Conservation (phyloP, 805 yeast species). For the Candida coleopterorum region DNA sequence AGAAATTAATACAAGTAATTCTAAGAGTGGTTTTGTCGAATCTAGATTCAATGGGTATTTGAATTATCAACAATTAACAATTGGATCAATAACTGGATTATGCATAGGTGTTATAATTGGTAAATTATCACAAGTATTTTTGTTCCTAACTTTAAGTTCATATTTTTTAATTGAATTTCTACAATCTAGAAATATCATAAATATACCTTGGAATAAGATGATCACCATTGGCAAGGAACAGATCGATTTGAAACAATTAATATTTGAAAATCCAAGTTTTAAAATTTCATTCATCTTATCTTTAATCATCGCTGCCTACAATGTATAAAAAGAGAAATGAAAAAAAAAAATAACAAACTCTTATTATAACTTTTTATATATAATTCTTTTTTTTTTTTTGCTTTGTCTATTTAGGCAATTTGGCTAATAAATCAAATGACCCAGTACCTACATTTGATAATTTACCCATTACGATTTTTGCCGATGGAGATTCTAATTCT, state of each 20-base stretch:
- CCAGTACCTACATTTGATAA: slow-evolving; percentile 94
- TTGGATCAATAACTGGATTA: slow-evolving; percentile 61
- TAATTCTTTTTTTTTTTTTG: too few relatives aligned
- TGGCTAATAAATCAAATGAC: slow-evolving; percentile 73
- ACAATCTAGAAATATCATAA: slow-evolving; percentile 48
- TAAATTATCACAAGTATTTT: slow-evolving; percentile 51
- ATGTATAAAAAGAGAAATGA: slow-evolving; percentile 22
- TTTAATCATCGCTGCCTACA: slow-evolving; percentile 58
- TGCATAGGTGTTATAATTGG: slow-evolving; percentile 58
- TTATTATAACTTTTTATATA: not conserved
- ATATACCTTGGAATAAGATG: slow-evolving; percentile 40
- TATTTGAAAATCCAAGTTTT: slow-evolving; percentile 59
- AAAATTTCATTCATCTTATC: slow-evolving; percentile 50
- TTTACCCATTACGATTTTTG: slow-evolving; percentile 89
- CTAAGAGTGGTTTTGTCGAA: slow-evolving; percentile 4
- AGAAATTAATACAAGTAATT: slow-evolving; percentile 2
- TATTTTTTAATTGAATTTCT: slow-evolving; percentile 48
- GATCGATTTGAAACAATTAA: slow-evolving; percentile 45
- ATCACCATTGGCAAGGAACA: slow-evolving; percentile 27
- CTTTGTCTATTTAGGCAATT: slow-evolving; percentile 28
- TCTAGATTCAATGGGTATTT: slow-evolving; percentile 40
- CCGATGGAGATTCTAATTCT: slow-evolving; percentile 84
- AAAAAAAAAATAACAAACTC: not conserved
- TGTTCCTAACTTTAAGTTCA: slow-evolving; percentile 44
- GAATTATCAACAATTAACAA: slow-evolving; percentile 57